A percentile compares a stretch with the other conserved stretches of the same genome.
These are phyloP conservation scores for Fonsecaea pugnacius DNA, from an alignment of 2,329 filamentous ascomycete genomes.

Conservation along the genomic window DNA sequence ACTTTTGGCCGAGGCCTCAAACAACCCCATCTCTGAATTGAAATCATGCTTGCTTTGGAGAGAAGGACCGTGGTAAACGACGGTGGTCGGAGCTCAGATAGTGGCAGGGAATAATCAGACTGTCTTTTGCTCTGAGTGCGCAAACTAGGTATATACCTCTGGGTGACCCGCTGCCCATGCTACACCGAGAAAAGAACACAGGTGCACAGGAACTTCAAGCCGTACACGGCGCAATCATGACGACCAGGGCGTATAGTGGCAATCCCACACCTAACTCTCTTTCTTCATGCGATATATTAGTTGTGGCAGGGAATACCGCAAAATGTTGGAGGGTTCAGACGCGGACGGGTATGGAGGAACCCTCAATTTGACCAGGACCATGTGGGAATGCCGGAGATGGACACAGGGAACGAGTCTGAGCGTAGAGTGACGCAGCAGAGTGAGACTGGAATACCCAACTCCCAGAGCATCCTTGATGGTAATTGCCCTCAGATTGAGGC, in stretches of 20 bases:
- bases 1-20: conserved; percentile 18
- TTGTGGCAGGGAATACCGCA: not conserved
- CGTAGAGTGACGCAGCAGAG: conserved; percentile 5
- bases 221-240: not conserved
- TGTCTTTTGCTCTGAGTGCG: not conserved
- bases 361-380: conserved; percentile 18
- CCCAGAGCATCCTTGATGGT: conserved; percentile 14
- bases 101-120: not conserved
- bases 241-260: not conserved
- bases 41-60: conserved; percentile 1
- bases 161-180: not conserved
- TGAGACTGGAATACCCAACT: conserved; percentile 3
- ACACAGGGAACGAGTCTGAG: conserved; percentile 1
- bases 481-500: conserved; percentile 10
- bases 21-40: conserved; percentile 2
- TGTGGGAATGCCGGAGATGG: conserved; percentile 8
- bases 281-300: not conserved
- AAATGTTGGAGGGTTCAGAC: not conserved
- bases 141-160: not conserved
- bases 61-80: not conserved
- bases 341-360: not conserved
- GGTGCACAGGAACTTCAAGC: not conserved
- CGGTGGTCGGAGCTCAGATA: not conserved
- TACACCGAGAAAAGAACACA: not conserved
- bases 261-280: not conserved